These are phyloP conservation scores for Orbilia oligospora DNA, from an alignment of 2,329 filamentous ascomycete genomes.

Conservation along the genomic window DNA sequence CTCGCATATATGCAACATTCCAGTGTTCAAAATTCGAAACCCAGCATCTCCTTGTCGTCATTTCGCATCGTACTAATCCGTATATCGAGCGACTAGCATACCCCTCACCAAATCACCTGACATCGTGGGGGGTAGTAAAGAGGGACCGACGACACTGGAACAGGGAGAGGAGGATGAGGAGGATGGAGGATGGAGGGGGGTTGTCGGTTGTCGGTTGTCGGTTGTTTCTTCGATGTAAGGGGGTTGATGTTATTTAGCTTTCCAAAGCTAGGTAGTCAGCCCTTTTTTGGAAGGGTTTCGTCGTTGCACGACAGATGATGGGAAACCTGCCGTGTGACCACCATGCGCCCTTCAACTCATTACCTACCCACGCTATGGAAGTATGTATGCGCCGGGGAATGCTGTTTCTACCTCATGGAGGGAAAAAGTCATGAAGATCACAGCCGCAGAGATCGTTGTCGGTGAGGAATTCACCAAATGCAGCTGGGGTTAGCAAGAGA, in stretches of 20 bases:
- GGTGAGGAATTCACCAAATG: conserved; percentile 14
- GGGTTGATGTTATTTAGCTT: background rate
- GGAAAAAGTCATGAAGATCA: background rate
- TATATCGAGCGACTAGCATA: background rate
- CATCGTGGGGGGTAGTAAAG: conserved; percentile 20
- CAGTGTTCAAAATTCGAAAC: conserved; percentile 26
- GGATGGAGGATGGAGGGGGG: background rate
- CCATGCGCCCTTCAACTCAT: conserved; percentile 4
- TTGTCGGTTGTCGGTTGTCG: background rate
- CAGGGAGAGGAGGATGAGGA: no score
- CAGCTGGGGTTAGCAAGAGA: conserved; percentile 9
- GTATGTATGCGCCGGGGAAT: background rate
- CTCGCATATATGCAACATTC: conserved; percentile 29
- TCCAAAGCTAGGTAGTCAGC: background rate
- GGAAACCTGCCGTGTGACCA: conserved; percentile 17
- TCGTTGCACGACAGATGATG: conserved; percentile 9
- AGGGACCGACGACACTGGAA: background rate
- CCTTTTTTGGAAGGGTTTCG: background rate
- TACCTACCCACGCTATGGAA: background rate
- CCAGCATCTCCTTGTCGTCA: background rate
- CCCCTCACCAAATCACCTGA: conserved; percentile 40
- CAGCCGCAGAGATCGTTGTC: background rate
- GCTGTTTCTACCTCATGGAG: background rate
- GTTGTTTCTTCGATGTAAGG: background rate
- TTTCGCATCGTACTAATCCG: background rate